A percentile compares a stretch with the other conserved stretches of the same genome.
These are phyloP conservation scores for Pseudonitzschia pungens DNA, from an alignment of 108 stramenopile genomes.

Conservation along the genomic window DNA sequence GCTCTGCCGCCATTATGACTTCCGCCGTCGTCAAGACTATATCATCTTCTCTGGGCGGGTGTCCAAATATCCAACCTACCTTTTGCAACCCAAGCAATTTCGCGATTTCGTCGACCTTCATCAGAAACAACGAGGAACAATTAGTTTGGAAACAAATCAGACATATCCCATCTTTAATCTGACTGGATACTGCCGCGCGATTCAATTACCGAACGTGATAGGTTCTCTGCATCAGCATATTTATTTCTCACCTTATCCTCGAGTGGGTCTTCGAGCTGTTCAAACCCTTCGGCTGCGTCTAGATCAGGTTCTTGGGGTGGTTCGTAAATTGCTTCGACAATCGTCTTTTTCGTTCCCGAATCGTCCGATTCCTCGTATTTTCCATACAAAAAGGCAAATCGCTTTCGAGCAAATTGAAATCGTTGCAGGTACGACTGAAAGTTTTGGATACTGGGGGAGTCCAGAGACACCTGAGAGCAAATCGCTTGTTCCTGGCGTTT, in stretches of 20 bases:
- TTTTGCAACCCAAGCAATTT: conserved; percentile 72
- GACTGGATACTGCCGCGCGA: too few relatives aligned
- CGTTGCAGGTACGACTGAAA: conserved; percentile 83
- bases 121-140: neutral
- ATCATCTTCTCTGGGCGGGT: conserved; percentile 91
- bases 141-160: neutral
- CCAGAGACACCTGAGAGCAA: conserved; percentile 64
- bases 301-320: conserved; percentile 92
- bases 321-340: conserved; percentile 95
- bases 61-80: conserved; percentile 97
- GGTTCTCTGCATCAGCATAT: neutral
- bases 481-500: conserved; percentile 83
- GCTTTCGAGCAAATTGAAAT: conserved; percentile 86
- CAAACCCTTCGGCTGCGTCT: conserved; percentile 83
- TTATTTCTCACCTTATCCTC: conserved; percentile 70
- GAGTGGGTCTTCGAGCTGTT: conserved; percentile 86
- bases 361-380: conserved; percentile 55
- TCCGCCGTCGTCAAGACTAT: conserved; percentile 89
- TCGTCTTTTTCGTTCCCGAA: conserved; percentile 43
- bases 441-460: conserved; percentile 57
- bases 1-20: conserved; percentile 91
- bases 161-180: too few relatives aligned
- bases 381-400: conserved; percentile 92
- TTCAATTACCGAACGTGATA: neutral
- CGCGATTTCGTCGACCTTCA: conserved; percentile 58